phyloP scores from a whole-genome alignment of 1,284 basidiomycete genomes.

The Puccinia sorghi region DNA sequence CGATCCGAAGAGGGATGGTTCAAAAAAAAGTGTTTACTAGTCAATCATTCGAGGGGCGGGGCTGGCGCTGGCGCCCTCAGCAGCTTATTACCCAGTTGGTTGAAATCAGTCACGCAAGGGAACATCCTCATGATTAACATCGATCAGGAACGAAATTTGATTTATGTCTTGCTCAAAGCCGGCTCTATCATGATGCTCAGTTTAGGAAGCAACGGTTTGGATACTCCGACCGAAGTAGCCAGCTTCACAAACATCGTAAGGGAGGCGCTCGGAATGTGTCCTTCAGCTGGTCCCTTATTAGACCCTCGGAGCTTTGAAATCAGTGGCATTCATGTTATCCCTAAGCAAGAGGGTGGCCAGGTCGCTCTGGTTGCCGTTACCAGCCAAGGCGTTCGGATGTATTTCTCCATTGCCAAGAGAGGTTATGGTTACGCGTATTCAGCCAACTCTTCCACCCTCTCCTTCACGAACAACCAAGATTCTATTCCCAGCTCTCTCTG shows the following conservation, averaged over 20 bases:
- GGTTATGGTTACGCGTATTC: conserved; percentile 54
- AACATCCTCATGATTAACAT: conserved; percentile 69
- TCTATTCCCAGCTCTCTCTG: conserved; percentile 61
- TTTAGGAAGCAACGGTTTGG: conserved; percentile 13
- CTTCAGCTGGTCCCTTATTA: conserved; percentile 65
- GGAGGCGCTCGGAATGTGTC: conserved; percentile 51
- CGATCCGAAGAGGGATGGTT: conserved; percentile 91
- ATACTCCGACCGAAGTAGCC: conserved; percentile 47
- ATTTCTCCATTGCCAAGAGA: conserved; percentile 65
- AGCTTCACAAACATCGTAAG: conserved; percentile 50
- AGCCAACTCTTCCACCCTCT: conserved; percentile 50
- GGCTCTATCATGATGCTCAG: conserved; percentile 67
- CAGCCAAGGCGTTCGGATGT: conserved; percentile 69
- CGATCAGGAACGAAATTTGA: conserved; percentile 68
- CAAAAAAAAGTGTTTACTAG: conserved; percentile 70
- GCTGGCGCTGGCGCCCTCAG: conserved; percentile 58
- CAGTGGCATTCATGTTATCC: conserved; percentile 58
- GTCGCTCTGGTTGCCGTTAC: conserved; percentile 72
- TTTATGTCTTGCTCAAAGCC: conserved; percentile 73
- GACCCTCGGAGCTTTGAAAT: conserved; percentile 65
- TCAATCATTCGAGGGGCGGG: conserved; percentile 66
- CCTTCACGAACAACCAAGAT: conserved; percentile 48
- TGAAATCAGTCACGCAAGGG: conserved; percentile 60
- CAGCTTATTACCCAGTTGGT: conserved; percentile 57
- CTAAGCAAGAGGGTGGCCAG: conserved; percentile 60